phyloP scores from a whole-genome alignment of 148 eudicot genomes.

The Pouteria glomerata region DNA sequence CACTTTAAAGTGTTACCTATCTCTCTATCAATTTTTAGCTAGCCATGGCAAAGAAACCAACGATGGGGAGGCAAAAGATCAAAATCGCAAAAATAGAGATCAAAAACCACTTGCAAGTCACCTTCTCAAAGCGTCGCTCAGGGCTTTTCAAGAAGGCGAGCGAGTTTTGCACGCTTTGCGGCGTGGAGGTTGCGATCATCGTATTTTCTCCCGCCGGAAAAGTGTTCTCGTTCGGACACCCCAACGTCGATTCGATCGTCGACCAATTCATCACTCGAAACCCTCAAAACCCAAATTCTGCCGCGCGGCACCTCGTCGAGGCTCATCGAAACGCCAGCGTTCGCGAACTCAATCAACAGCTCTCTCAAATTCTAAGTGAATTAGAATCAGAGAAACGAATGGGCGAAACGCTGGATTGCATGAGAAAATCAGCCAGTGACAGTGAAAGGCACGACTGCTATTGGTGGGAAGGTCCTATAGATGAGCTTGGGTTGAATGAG shows the following conservation, averaged over 20 bases:
- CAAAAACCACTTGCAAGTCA: constrained; percentile 50
- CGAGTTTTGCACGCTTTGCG: constrained; percentile 54
- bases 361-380: constrained; percentile 35
- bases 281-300: constrained; percentile 20
- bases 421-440: constrained; percentile 27
- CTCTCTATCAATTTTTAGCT: too few species aligned
- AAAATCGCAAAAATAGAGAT: constrained; percentile 52
- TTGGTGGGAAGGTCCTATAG: constrained; percentile 59
- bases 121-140: constrained; percentile 57
- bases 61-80: constrained; percentile 57
- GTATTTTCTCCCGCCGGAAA: constrained; percentile 52
- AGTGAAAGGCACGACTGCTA: too few species aligned
- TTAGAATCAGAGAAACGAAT: constrained; percentile 33
- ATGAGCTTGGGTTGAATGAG: constrained; percentile 38
- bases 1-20: too few species aligned
- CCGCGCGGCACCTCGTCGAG: constrained; percentile 7
- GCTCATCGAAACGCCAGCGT: constrained; percentile 19
- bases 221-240: constrained; percentile 47
- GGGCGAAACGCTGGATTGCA: constrained; percentile 29
- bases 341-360: constrained; percentile 32
- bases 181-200: constrained; percentile 36
- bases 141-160: constrained; percentile 60
- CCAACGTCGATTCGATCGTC: constrained; percentile 36
- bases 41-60: constrained; percentile 48
- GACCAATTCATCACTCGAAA: constrained; percentile 32